Percentiles rank a stretch among this genome's conserved stretches.
phyloP scores from a whole-genome alignment of 495 filamentous ascomycete genomes.

The Beverwykella pulmonaria region DNA sequence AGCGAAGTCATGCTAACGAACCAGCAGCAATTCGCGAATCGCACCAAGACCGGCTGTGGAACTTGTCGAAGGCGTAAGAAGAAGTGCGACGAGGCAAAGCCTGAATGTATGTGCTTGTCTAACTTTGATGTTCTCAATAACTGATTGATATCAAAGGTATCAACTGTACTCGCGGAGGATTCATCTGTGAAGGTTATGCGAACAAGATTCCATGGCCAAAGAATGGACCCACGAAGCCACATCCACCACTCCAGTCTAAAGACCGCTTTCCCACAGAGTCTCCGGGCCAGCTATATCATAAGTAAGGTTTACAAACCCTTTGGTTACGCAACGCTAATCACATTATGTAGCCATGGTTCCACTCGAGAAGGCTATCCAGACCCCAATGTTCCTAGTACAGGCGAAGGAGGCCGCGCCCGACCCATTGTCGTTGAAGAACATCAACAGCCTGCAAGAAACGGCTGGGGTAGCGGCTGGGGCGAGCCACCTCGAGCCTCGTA shows the following conservation, averaged over 20 bases:
- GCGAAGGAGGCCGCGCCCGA: conserved; percentile 46
- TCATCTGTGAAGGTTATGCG: conserved; percentile 92
- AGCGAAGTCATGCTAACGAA: conserved; percentile 32
- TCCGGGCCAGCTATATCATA: conserved; percentile 28
- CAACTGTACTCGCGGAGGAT: conserved; percentile 90
- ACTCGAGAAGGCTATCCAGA: conserved; percentile 32
- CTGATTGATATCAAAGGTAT: conserved; percentile 60
- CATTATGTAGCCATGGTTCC: conserved; percentile 22
- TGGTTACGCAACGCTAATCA: neutral
- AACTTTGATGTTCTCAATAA: neutral
- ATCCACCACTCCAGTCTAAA: conserved; percentile 84
- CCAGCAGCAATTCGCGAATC: conserved; percentile 84
- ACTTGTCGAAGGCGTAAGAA: conserved; percentile 95
- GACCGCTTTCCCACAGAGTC: conserved; percentile 56
- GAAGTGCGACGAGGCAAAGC: conserved; percentile 96
- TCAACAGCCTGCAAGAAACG: conserved; percentile 32
- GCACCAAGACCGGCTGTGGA: conserved; percentile 96
- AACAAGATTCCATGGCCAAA: conserved; percentile 74
- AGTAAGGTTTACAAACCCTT: conserved; percentile 7
- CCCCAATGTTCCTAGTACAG: conserved; percentile 8
- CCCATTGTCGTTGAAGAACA: conserved; percentile 53
- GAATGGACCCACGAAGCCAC: conserved; percentile 60
- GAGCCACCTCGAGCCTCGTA: conserved; percentile 38
- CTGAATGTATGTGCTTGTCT: conserved; percentile 68
- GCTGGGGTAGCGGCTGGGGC: conserved; percentile 17